phyloP scores from a whole-genome alignment of 2,329 filamentous ascomycete genomes.

The Penicillium sp. region DNA sequence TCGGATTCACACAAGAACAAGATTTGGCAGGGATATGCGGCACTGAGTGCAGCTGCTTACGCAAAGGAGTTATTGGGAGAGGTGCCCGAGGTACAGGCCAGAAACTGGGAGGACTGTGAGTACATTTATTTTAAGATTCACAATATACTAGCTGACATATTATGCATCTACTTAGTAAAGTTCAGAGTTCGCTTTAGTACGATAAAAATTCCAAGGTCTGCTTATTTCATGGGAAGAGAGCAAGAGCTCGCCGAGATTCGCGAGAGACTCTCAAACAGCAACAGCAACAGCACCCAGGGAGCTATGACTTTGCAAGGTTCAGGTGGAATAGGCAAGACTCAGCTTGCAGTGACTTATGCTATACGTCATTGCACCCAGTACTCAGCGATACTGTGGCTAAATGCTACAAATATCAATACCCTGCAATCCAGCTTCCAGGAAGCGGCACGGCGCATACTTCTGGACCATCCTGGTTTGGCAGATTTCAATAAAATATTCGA shows the following conservation, averaged over 20 bases:
- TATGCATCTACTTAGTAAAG: neutral
- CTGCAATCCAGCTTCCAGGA: constrained; percentile 29
- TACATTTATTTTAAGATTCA: neutral
- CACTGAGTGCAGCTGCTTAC: constrained; percentile 25
- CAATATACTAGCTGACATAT: too few relatives aligned
- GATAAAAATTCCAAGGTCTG: too few relatives aligned
- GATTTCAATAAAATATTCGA: neutral
- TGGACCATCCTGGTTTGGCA: neutral
- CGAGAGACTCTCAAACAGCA: neutral
- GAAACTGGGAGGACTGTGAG: neutral
- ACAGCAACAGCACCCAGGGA: neutral
- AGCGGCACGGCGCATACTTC: neutral
- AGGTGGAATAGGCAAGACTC: constrained; percentile 46
- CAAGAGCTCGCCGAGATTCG: neutral
- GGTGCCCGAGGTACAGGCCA: neutral
- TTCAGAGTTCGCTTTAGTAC: too few relatives aligned
- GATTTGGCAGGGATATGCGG: constrained; percentile 34
- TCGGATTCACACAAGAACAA: constrained; percentile 38
- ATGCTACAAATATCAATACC: constrained; percentile 35
- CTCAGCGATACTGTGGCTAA: constrained; percentile 43
- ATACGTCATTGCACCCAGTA: constrained; percentile 33
- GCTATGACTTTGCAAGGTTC: constrained; percentile 31
- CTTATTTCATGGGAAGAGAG: neutral
- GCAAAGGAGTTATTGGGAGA: constrained; percentile 18
- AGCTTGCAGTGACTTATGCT: constrained; percentile 37